Conservation (phyloP, 2,329 filamentous ascomycete genomes). For the Fusarium sp. region DNA sequence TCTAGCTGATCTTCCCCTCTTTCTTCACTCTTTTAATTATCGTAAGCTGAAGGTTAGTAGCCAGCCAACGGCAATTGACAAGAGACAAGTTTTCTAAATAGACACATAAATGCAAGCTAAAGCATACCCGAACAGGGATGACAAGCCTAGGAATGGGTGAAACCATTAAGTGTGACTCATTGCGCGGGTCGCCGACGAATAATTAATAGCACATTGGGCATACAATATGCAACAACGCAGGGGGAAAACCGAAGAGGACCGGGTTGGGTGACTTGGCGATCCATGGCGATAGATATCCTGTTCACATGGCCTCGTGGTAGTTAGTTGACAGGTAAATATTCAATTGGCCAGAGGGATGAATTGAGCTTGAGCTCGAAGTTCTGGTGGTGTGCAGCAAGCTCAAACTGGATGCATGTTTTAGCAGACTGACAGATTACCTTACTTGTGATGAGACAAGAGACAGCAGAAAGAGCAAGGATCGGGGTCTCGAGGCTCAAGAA, state of each 20-base stretch:
- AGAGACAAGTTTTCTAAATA: constrained; percentile 33
- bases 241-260: constrained; percentile 8
- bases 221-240: constrained; percentile 31
- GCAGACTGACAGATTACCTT: constrained; percentile 1
- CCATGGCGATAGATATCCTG: constrained; percentile 5
- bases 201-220: constrained; percentile 29
- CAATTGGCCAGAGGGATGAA: constrained; percentile 19
- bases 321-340: background rate
- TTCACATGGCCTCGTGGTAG: constrained; percentile 25
- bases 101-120: constrained; percentile 29
- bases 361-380: constrained; percentile 25
- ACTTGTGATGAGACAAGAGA: constrained; percentile 33
- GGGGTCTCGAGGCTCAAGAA: constrained; percentile 35
- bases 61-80: constrained; percentile 19
- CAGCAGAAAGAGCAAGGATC: constrained; percentile 18
- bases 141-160: constrained; percentile 41
- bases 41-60: constrained; percentile 28
- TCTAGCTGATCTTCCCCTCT: background rate
- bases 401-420: background rate
- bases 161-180: constrained; percentile 44
- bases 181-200: constrained; percentile 36
- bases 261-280: constrained; percentile 22
- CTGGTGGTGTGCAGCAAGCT: background rate
- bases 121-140: constrained; percentile 36
- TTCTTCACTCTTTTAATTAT: background rate